Base-by-base conservation (phyloP, 306 rosid species). In the Inga laurina region DNA sequence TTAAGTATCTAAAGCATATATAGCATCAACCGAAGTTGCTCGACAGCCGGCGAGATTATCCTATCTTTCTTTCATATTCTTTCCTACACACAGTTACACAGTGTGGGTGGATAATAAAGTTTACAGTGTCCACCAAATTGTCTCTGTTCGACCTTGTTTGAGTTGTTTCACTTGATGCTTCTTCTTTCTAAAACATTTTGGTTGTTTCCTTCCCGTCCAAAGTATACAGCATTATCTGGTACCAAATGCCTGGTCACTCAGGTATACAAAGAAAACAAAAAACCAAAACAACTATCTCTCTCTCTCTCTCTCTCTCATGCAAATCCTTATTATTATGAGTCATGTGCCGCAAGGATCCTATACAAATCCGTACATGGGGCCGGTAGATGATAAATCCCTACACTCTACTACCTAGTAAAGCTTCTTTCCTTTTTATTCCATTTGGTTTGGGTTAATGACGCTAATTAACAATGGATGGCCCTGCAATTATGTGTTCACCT, bases 401-500 rank as follows among this genome's bases (percentile, higher is more conserved):
- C 51, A 34, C 10, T n/a, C 10, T 30, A 12, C 61, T n/a, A 48
- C 13, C 8, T n/a, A 35, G 21, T 21, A 11, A 81, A 45, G 59
- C 37, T 52, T 5, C 19, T 52, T 52, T 18, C n/a, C 19, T 52
- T 52, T 18, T 49, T 49, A 49, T 1, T 19, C 54, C 54, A 12
- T 49, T 49, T 14, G 57, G 57, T 52, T 52, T 51, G 21, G 57
- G 57, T 15, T 51, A 71, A 27, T 44, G 27, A 72, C 46, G 73
- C 15, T 72, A 46, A 11, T 45, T 45, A 45, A 44, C 52, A 13
- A 13, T 48, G 72, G 78, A 27, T 68, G 18, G 14, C 35, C 30
- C 52, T 37, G 69, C 16, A 69, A 79, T 69, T 56, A 71, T 79
- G 35, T 35, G 69, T 69, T 79, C 56, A 49, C 57, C 57, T 15